phyloP scores from a whole-genome alignment of 2,329 filamentous ascomycete species.

The Hymenoscyphus scutula region DNA sequence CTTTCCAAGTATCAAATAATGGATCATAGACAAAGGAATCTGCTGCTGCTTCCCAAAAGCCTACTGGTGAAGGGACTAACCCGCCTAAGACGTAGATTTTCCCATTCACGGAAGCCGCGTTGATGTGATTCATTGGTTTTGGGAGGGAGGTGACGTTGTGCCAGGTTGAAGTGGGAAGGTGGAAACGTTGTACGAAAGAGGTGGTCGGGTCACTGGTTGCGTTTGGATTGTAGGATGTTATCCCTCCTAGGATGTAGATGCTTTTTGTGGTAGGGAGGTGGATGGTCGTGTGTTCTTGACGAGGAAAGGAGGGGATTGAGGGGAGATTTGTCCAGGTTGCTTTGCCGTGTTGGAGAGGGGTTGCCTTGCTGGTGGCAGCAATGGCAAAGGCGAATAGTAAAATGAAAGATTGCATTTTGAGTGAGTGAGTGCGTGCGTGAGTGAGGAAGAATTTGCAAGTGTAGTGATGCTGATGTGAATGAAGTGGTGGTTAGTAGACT shows the following conservation, averaged over 20 bases:
- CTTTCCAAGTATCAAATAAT: neutral
- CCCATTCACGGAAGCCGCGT: conserved; percentile 9
- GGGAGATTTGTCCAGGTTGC: conserved; percentile 5
- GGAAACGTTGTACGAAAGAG: conserved; percentile 6
- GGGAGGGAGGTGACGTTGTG: conserved; percentile 1
- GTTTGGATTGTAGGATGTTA: neutral
- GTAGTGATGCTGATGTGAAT: too few relatives aligned
- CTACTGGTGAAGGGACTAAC: neutral
- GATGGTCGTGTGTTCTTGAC: conserved; percentile 10
- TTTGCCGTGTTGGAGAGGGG: neutral
- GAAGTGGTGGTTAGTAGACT: too few relatives aligned
- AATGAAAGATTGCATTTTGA: neutral
- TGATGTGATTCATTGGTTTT: conserved; percentile 12
- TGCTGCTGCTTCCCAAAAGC: neutral
- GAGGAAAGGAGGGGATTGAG: conserved; percentile 2
- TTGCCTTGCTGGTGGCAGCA: neutral
- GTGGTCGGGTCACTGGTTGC: conserved; percentile 5
- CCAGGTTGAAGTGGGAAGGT: conserved; percentile 7
- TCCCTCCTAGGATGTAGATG: conserved; percentile 13
- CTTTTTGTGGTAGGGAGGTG: neutral
- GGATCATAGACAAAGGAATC: neutral
- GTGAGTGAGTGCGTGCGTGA: neutral
- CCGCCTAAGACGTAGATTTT: conserved; percentile 14
- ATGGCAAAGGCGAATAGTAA: neutral
- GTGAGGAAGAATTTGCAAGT: too few relatives aligned